Conservation (phyloP, 345 rosid genomes). For the Moricandia arvensis region DNA sequence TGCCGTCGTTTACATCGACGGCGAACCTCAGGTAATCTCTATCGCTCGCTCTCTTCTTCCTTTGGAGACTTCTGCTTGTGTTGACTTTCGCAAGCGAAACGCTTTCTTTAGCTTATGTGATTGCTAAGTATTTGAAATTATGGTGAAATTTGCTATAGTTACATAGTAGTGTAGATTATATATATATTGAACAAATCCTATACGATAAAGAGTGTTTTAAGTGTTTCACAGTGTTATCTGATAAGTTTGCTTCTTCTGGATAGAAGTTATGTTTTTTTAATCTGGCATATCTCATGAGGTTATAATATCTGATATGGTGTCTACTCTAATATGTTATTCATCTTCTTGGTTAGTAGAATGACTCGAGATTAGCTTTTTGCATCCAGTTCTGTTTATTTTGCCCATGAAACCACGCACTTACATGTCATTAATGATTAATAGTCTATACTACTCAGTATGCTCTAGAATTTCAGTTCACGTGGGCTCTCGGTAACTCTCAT, state of each 20-base stretch:
- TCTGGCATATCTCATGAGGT: too few relatives aligned
- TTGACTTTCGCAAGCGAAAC: too few relatives aligned
- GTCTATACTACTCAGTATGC: too few relatives aligned
- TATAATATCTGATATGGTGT: too few relatives aligned
- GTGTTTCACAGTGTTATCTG: not conserved
- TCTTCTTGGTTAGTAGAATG: too few relatives aligned
- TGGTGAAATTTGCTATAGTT: not conserved
- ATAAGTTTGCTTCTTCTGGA: not conserved
- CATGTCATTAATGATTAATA: too few relatives aligned
- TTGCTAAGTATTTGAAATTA: not conserved
- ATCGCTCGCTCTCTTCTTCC: not conserved
- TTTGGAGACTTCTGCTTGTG: not conserved
- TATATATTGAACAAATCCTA: too few relatives aligned
- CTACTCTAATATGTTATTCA: too few relatives aligned
- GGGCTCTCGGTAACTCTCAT: too few relatives aligned
- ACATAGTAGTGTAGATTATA: not conserved
- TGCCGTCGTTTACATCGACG: constrained; percentile 69
- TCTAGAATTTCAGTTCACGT: too few relatives aligned
- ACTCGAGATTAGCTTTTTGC: not conserved
- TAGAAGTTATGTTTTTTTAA: not conserved
- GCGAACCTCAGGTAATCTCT: constrained; percentile 73
- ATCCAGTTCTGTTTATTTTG: not conserved
- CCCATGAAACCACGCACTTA: not conserved
- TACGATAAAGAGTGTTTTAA: too few relatives aligned
- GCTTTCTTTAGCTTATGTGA: constrained; percentile 1